Base-by-base conservation (phyloP, 208 protist species). In the Hexamita inflata region DNA sequence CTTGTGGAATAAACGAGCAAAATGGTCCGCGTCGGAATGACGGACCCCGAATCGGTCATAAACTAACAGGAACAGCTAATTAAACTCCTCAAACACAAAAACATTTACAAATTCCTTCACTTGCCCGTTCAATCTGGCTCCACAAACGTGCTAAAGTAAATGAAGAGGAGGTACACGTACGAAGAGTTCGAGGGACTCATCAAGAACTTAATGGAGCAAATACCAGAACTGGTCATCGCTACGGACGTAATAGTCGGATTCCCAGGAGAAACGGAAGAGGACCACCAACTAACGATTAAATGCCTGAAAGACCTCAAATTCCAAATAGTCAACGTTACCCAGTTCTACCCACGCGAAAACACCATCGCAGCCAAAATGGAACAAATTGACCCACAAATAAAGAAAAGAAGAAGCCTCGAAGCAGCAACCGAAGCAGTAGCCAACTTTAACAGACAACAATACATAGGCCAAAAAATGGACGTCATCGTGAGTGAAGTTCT, bases 121-220 rank as follows among this genome's bases (percentile, higher is more conserved):
- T 34, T 80, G 26, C 77, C 77, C 1, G 35, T 80, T 9, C 77
- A 80, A 58, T 58, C 64, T 13, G 77, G 77, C 30, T 80, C 77
- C 15, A 59, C 41, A 19, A 2, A 9, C 15, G 64, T 77, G 2
- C 58, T 80, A 9, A 1, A 13, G 0, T 32, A 34, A 30, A 80
- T 80, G 77, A 39, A 64, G 58, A 26, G 77, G 9, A n/a, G 39
- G 29, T 64, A 80, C 35, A 53, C 41, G 11, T 0, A 2, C 28
- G 58, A 76, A 29, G n/a, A 58, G 11, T 80, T 32, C n/a, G 34
- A 41, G 30, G 26, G 29, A 26, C 15, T 41, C 28, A 42, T 13
- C 15, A 49, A 11, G 11, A 4, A 15, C 34, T 29, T 76, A 11
- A 38, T 42, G 42, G 34, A 42, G 30, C 0, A 1, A 11, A 34